These are phyloP conservation scores for Tetraselmis striata DNA, from an alignment of 139 green algal genomes.

Conservation along the genomic window DNA sequence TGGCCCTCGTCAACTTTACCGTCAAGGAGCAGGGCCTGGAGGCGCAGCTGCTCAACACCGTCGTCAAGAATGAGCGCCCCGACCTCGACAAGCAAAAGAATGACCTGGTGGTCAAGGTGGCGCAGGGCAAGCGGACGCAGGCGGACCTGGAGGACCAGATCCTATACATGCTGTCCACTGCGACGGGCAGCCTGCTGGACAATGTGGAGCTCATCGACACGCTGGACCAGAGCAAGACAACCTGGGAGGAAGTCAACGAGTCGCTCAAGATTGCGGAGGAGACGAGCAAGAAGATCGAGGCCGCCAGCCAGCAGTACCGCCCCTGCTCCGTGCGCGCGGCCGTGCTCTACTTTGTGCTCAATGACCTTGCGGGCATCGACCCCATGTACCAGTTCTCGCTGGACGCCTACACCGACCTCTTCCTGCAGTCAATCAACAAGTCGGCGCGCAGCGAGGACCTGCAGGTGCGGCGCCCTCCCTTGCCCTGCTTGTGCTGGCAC, in stretches of 20 bases:
- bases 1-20: constrained; percentile 26
- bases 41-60: constrained; percentile 71
- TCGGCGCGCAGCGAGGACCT: constrained; percentile 39
- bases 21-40: constrained; percentile 68
- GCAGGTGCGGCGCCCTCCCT: no score
- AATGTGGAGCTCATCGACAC: constrained; percentile 79
- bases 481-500: no score
- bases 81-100: constrained; percentile 87
- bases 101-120: constrained; percentile 81
- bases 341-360: constrained; percentile 77
- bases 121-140: constrained; percentile 63
- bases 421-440: constrained; percentile 57
- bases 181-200: constrained; percentile 68
- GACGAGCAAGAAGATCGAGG: constrained; percentile 68
- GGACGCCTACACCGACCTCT: constrained; percentile 76
- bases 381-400: constrained; percentile 89
- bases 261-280: constrained; percentile 59
- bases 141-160: constrained; percentile 77
- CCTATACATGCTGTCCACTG: constrained; percentile 63
- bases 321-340: constrained; percentile 57
- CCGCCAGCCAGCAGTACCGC: constrained; percentile 51
- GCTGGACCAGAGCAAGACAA: constrained; percentile 69
- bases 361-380: constrained; percentile 67
- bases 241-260: constrained; percentile 69
- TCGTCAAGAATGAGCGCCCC: constrained; percentile 69